Conservation (phyloP, 208 protist genomes). For the Trypanosoma melophagium region DNA sequence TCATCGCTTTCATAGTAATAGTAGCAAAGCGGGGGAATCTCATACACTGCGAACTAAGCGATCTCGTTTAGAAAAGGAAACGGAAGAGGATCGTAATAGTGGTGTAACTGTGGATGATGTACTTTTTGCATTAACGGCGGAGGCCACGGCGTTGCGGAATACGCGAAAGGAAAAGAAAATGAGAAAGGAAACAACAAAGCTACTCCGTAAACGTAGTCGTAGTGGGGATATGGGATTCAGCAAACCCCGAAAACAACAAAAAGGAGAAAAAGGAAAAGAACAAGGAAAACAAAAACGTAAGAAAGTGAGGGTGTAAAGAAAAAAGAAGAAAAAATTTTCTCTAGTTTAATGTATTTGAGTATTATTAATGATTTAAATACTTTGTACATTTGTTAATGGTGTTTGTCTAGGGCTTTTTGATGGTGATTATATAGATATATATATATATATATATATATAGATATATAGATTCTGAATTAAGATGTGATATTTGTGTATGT, state of each 20-base stretch:
- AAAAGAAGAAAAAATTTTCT: too few relatives aligned
- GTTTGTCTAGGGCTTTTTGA: too few relatives aligned
- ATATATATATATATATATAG: too few relatives aligned
- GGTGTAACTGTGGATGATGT: conserved; percentile 25
- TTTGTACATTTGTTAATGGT: too few relatives aligned
- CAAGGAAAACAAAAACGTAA: not conserved
- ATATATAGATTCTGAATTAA: too few relatives aligned
- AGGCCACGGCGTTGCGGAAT: conserved; percentile 3
- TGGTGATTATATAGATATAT: too few relatives aligned
- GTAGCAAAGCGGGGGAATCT: not conserved
- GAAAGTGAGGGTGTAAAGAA: not conserved
- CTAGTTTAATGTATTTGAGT: too few relatives aligned
- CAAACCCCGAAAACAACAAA: conserved; percentile 14
- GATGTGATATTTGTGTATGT: too few relatives aligned
- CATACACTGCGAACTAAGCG: too few relatives aligned
- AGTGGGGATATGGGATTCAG: conserved; percentile 1
- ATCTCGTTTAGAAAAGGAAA: not conserved
- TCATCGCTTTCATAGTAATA: conserved; percentile 23
- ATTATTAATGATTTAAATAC: too few relatives aligned
- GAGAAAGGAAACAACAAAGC: conserved; percentile 13
- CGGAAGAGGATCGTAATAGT: not conserved
- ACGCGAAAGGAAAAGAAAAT: conserved; percentile 19
- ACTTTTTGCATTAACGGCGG: conserved; percentile 23
- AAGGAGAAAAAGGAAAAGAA: conserved; percentile 10
- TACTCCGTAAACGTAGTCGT: conserved; percentile 24